These are phyloP conservation scores for Thielaviopsis populi DNA, from an alignment of 2,329 filamentous ascomycete genomes.

Conservation along the genomic window DNA sequence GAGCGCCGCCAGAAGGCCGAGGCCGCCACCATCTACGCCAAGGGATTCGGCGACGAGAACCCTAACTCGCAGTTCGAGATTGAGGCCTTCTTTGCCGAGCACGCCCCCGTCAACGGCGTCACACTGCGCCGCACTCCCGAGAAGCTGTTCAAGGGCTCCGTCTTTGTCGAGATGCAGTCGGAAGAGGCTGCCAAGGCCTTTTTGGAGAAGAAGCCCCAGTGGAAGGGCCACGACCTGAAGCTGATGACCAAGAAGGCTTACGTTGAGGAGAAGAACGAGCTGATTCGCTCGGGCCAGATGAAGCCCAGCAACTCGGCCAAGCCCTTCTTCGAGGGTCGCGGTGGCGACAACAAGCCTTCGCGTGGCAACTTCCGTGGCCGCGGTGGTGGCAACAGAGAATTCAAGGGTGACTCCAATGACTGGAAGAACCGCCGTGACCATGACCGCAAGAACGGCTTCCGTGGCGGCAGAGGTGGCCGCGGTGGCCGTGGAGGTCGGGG, in stretches of 20 bases:
- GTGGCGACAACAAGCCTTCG: conserved; percentile 21
- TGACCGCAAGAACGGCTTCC: conserved; percentile 46
- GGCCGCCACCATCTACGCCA: conserved; percentile 70
- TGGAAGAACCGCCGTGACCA: conserved; percentile 51
- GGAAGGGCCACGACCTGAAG: conserved; percentile 62
- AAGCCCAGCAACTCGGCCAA: conserved; percentile 37
- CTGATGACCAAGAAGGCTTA: conserved; percentile 86
- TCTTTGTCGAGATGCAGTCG: conserved; percentile 81
- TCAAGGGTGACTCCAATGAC: conserved; percentile 36
- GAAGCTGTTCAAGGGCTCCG: conserved; percentile 82
- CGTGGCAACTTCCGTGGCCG: conserved; percentile 28
- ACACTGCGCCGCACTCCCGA: conserved; percentile 66
- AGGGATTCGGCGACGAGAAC: conserved; percentile 82
- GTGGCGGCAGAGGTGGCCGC: conserved; percentile 30
- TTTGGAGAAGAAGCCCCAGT: conserved; percentile 71
- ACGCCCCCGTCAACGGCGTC: conserved; percentile 64
- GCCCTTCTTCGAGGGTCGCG: conserved; percentile 37
- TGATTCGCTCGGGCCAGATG: conserved; percentile 57
- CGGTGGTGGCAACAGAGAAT: conserved; percentile 22
- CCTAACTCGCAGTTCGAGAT: conserved; percentile 81
- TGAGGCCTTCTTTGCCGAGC: conserved; percentile 76
- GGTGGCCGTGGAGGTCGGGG: conserved; percentile 30
- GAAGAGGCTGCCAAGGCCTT: conserved; percentile 71
- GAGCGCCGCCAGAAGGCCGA: conserved; percentile 51
- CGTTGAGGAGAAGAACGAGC: conserved; percentile 57